Base-by-base conservation (phyloP, 1,139 yeast species). In the Debaryomyces psychrophilus region DNA sequence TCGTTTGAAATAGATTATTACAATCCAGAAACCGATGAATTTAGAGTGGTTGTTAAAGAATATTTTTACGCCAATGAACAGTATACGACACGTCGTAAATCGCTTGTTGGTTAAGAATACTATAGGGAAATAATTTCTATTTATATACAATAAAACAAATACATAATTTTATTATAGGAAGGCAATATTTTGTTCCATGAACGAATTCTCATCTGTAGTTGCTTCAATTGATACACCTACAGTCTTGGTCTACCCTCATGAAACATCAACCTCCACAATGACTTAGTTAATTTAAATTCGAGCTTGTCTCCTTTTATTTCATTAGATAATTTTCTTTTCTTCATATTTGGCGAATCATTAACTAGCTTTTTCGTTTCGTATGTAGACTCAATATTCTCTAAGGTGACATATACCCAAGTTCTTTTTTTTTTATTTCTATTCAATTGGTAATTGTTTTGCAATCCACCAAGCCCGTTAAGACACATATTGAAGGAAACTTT, bases 381-480 rank as follows among this genome's bases (percentile, higher is more conserved):
- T 8, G 38, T 2, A 8, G 38, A 25, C n/a, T 11, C 46, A 12
- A 31, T 23, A n/a, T 44, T 44, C 2, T 58, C 62, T 3, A 70
- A 50, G 11, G 71, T 56, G 27, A 66, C 73, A 8, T 53, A 49
- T 2, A 63, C 55, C 80, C 80, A 75, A 34, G 52, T 53, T 9
- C 56, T 57, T 48, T 64, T 9, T 56, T 57, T 48, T 64, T 67
- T 71, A 74, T 65, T 38, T 65, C 68, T 45, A 60, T 46, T 1
- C 75, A 75, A 55, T 75, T 73, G 4, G 74, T 70, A 2, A 56
- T 52, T 8, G 70, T 60, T 39, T 60, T 60, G 20, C 71, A 62
- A 28, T 65, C 62, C 7, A 51, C 50, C 26, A 73, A 57, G 0
- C 69, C 64, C 3, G 64, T 63, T 1, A 68, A 52, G 23, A 67